These are phyloP conservation scores for Colletotrichum spinosum DNA, from an alignment of 2,329 filamentous ascomycete genomes.

Conservation along the genomic window DNA sequence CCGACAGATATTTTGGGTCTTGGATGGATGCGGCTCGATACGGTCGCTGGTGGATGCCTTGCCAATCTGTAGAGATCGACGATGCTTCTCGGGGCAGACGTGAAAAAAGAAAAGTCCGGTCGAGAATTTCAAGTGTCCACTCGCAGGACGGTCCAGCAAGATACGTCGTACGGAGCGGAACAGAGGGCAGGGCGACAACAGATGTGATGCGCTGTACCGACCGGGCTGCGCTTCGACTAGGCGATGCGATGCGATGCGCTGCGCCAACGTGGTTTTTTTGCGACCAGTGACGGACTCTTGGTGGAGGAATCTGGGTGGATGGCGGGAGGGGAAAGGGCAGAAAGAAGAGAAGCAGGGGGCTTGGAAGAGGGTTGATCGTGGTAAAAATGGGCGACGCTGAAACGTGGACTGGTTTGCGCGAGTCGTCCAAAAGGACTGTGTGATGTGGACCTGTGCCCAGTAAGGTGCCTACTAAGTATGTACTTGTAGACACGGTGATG, in stretches of 20 bases:
- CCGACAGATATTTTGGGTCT: not conserved
- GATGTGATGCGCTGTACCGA: too few species aligned
- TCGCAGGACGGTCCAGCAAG: too few species aligned
- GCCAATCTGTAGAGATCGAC: constrained; percentile 30
- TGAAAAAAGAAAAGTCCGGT: constrained; percentile 11
- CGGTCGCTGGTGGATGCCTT: not conserved
- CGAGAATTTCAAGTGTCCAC: too few species aligned
- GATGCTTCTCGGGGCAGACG: constrained; percentile 3
- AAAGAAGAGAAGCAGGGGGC: not conserved
- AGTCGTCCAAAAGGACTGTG: constrained; percentile 27
- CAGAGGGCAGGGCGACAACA: too few species aligned
- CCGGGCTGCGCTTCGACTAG: constrained; percentile 1
- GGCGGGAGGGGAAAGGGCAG: not conserved
- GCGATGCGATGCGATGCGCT: constrained; percentile 7
- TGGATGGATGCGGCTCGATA: not conserved
- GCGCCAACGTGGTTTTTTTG: not conserved
- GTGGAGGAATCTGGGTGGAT: not conserved
- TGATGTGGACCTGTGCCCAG: too few species aligned
- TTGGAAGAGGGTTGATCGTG: constrained; percentile 19
- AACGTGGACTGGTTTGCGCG: constrained; percentile 20
- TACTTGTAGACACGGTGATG: not conserved
- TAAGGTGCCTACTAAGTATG: not conserved
- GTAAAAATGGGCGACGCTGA: constrained; percentile 6
- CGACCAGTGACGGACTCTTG: not conserved
- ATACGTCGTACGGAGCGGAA: too few species aligned